phyloP scores from a whole-genome alignment of 2,329 filamentous ascomycete genomes.

The Pseudohalonectria lignicola region DNA sequence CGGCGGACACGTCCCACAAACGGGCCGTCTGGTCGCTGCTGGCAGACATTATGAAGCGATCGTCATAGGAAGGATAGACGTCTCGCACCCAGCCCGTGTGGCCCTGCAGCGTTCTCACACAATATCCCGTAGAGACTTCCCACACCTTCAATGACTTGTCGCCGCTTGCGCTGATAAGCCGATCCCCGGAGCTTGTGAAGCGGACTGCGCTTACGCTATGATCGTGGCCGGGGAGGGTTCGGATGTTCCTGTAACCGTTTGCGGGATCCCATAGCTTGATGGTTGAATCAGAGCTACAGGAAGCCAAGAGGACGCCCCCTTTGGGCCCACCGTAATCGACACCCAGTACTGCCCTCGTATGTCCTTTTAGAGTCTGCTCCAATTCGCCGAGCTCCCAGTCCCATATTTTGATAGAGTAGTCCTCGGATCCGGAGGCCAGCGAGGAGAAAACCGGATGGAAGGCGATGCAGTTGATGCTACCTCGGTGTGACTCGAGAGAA shows the following conservation, averaged over 20 bases:
- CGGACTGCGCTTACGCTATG: constrained; percentile 83
- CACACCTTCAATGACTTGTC: constrained; percentile 81
- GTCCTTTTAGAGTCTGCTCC: constrained; percentile 82
- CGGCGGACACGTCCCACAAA: constrained; percentile 71
- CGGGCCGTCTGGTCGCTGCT: constrained; percentile 74
- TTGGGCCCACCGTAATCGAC: constrained; percentile 83
- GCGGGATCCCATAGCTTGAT: constrained; percentile 93
- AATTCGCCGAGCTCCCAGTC: constrained; percentile 91
- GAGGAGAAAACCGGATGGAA: constrained; percentile 91
- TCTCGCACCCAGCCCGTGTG: constrained; percentile 89
- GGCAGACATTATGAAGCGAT: constrained; percentile 70
- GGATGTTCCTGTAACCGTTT: constrained; percentile 91
- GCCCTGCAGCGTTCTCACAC: constrained; percentile 77
- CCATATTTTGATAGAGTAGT: constrained; percentile 94
- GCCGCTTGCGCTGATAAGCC: constrained; percentile 76
- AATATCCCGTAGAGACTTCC: constrained; percentile 90
- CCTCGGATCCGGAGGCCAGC: constrained; percentile 81
- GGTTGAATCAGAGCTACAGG: constrained; percentile 78
- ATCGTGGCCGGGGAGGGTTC: constrained; percentile 82
- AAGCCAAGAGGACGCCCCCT: constrained; percentile 66
- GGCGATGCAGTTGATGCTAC: constrained; percentile 74
- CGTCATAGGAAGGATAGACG: constrained; percentile 72
- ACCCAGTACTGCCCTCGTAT: constrained; percentile 80
- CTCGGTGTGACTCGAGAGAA: constrained; percentile 71
- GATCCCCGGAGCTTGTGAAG: constrained; percentile 78